Percentiles rank a stretch among this genome's conserved stretches.
These are phyloP conservation scores for Colletotrichum liaoningense DNA, from an alignment of 2,329 filamentous ascomycete species.

Conservation along the genomic window DNA sequence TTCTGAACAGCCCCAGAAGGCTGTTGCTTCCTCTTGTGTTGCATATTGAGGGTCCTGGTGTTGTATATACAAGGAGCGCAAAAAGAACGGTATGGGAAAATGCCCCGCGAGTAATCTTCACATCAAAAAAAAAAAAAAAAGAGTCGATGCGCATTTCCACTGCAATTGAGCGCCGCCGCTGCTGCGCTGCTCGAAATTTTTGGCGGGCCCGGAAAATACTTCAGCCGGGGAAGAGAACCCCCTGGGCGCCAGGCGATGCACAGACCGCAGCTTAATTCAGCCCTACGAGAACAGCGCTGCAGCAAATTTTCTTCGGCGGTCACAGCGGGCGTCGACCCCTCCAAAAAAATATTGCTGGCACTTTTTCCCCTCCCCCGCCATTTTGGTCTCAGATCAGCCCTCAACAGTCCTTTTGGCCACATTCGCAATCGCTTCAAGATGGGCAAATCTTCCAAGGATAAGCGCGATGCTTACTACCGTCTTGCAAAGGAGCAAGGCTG, in stretches of 20 bases:
- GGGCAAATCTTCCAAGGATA: slow-evolving; percentile 99
- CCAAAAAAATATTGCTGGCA: slow-evolving; percentile 17
- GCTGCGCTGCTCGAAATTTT: slow-evolving; percentile 26
- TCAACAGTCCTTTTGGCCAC: neutral
- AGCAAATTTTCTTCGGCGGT: slow-evolving; percentile 37
- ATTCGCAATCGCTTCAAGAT: slow-evolving; percentile 57
- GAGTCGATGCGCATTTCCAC: neutral
- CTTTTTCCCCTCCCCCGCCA: neutral
- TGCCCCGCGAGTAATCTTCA: slow-evolving; percentile 15
- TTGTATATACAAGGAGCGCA: neutral
- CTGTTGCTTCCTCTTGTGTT: slow-evolving; percentile 35
- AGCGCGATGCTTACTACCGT: slow-evolving; percentile 96
- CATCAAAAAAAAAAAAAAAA: neutral
- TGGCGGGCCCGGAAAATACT: slow-evolving; percentile 29
- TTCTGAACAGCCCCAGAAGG: slow-evolving; percentile 9
- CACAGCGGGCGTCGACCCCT: slow-evolving; percentile 32
- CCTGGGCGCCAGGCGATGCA: slow-evolving; percentile 4
- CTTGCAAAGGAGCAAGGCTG: slow-evolving; percentile 99
- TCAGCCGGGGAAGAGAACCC: neutral
- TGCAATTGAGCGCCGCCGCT: neutral
- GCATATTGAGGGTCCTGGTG: slow-evolving; percentile 15
- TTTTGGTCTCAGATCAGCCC: neutral
- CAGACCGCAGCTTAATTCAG: slow-evolving; percentile 45
- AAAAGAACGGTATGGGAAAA: neutral
- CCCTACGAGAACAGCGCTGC: slow-evolving; percentile 35